Evolutionary conservation across 495 filamentous ascomycete genomes (phyloP), one percentile per base, ranked within the genome.

Genomic region (Penicillium longicatenatum): DNA sequence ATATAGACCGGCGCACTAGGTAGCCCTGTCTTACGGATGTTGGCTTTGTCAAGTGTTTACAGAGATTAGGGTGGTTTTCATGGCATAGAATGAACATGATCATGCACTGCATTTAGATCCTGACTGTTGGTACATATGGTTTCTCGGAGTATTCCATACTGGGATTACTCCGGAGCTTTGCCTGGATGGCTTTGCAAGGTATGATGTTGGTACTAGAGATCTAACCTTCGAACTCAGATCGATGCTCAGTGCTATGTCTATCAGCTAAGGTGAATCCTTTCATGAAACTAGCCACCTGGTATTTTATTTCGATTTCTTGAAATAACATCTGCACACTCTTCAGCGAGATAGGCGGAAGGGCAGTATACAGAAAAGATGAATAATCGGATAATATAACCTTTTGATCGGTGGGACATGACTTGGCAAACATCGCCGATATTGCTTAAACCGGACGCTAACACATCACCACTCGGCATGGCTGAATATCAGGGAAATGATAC

Each of bases 1-100:
- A 17, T 60, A 46, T 46, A 56, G 53, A 26, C 14, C 51, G 49
- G 43, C 44, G 17, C 6, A 21, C 42, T 29, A 46, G 21, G 21
- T 22, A 46, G 21, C 11, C 22, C 20, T 20, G 21, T 3, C 12
- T 44, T 7, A 17, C 24, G 43, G 10, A 46, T 22, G 12, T 16
- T 22, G 20, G 22, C 1, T 12, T 35, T 12, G 4, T 35, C 31
- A 35, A 10, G 31, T 2, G 31, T 35, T 35, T 35, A 3, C 0
- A 10, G 31, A 35, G 31, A 39, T 17, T 12, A n/a, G 12, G 10
- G 3, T 39, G 37, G 16, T 17, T 39, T n/a, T 2, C 14, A 1
- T 4, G 14, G 37, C 17, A 39, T 14, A 39, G 37, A 12, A 48
- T 17, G 24, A 48, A 30, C 24, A 48, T 46, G 44, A 24, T 46